Conservation (phyloP, 371 early-diverging fungal species). For the Entomophthora muscae region DNA sequence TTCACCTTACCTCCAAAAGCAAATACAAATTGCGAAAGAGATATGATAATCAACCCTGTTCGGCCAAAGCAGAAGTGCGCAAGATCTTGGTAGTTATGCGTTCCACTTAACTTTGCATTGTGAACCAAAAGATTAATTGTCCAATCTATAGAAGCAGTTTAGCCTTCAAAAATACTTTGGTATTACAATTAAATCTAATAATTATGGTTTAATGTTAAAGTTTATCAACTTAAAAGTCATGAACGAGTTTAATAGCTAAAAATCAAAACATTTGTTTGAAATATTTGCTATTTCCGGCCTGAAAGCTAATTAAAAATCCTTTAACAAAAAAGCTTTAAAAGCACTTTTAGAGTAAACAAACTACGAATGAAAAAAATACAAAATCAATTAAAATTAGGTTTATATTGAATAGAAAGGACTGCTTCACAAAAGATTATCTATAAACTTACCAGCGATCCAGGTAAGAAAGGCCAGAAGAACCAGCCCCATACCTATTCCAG, state of each 20-base stretch:
- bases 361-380: too few relatives aligned
- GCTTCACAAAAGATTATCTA: background rate
- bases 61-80: slow-evolving; percentile 55
- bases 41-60: slow-evolving; percentile 42
- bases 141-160: slow-evolving; percentile 30
- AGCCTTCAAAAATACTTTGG: background rate
- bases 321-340: too few relatives aligned
- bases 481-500: slow-evolving; percentile 36
- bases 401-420: too few relatives aligned
- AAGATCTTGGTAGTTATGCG: slow-evolving; percentile 54
- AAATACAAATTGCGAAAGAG: slow-evolving; percentile 61
- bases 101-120: slow-evolving; percentile 47
- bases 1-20: slow-evolving; percentile 50
- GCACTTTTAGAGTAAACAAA: too few relatives aligned
- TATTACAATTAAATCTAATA: background rate
- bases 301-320: too few relatives aligned
- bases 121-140: slow-evolving; percentile 48
- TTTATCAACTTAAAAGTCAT: too few relatives aligned
- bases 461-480: slow-evolving; percentile 39
- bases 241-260: too few relatives aligned
- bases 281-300: too few relatives aligned
- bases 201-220: too few relatives aligned
- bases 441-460: slow-evolving; percentile 32
- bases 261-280: too few relatives aligned
- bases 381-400: too few relatives aligned